A percentile compares a stretch with the other conserved stretches of the same genome.
These are phyloP conservation scores for Picea engelmannii DNA, from an alignment of 83 land plant species.

Conservation along the genomic window DNA sequence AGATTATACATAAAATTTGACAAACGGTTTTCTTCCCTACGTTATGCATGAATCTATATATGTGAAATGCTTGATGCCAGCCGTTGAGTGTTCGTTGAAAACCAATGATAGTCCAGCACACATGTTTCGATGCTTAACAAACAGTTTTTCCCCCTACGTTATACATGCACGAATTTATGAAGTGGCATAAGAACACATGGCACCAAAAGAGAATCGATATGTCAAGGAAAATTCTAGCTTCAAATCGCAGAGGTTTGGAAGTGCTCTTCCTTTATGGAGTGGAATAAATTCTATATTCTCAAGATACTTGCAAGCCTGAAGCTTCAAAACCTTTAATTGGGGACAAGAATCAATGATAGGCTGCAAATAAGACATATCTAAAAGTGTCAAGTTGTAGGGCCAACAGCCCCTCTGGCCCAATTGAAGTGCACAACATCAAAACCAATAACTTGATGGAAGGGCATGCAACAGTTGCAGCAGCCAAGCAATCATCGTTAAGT, in stretches of 20 bases:
- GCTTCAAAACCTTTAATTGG: constrained; percentile 43
- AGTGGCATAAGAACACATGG: too few species aligned
- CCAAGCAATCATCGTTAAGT: constrained; percentile 45
- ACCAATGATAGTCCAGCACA: too few species aligned
- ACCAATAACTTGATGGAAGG: constrained; percentile 40
- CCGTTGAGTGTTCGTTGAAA: too few species aligned
- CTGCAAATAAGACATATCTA: constrained; percentile 46
- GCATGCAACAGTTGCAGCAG: constrained; percentile 42
- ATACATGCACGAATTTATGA: too few species aligned
- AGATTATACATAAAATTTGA: too few species aligned
- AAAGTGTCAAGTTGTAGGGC: constrained; percentile 32
- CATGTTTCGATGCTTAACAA: too few species aligned
- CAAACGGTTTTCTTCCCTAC: too few species aligned
- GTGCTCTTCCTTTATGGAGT: constrained; percentile 37
- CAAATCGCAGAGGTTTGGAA: constrained; percentile 39
- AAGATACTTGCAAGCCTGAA: constrained; percentile 56
- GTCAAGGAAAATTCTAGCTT: too few species aligned
- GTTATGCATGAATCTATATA: too few species aligned
- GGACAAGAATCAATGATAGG: constrained; percentile 50
- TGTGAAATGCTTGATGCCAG: too few species aligned
- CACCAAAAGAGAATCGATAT: too few species aligned
- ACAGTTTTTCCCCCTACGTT: too few species aligned
- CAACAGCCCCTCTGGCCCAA: constrained; percentile 45
- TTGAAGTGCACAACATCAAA: constrained; percentile 41
- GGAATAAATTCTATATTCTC: constrained; percentile 40